Evolutionary conservation across 164 flowering plant genomes (phyloP).

Genomic region (Macadamia tetraphylla): DNA sequence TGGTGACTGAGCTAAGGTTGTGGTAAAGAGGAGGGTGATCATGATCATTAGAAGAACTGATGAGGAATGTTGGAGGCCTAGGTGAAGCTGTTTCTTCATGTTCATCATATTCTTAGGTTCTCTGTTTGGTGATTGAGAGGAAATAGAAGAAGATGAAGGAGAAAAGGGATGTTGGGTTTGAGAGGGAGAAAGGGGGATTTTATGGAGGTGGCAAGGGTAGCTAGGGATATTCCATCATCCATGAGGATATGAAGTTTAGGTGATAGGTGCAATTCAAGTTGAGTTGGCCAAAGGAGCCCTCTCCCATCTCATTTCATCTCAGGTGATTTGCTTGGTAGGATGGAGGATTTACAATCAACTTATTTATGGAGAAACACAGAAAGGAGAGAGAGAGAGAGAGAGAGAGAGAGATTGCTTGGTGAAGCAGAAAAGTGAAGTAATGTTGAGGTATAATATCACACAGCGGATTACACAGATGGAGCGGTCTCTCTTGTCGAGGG

Average conservation of each 20-base stretch:
- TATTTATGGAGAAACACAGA: too few relatives aligned
- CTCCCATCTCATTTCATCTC: constrained; percentile 8
- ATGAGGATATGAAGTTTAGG: background rate
- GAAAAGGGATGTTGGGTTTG: background rate
- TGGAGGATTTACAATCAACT: too few relatives aligned
- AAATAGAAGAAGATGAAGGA: background rate
- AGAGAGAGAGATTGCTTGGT: constrained; percentile 12
- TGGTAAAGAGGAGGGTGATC: constrained; percentile 18
- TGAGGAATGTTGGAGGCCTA: constrained; percentile 5
- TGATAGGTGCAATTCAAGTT: background rate
- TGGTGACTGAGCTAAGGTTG: background rate
- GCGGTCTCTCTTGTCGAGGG: too few relatives aligned
- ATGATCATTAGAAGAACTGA: constrained; percentile 7
- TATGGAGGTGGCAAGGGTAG: constrained; percentile 9
- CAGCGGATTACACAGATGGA: too few relatives aligned
- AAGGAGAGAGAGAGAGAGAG: too few relatives aligned
- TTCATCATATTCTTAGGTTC: constrained; percentile 1
- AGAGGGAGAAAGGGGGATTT: constrained; percentile 5
- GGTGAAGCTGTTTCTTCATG: background rate
- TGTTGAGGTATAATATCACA: too few relatives aligned
- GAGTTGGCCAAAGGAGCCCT: background rate
- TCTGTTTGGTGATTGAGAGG: background rate
- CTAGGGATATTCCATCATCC: too few relatives aligned
- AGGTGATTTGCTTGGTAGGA: background rate
- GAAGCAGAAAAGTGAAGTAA: constrained; percentile 6